phyloP scores from a whole-genome alignment of 257 asterid genomes.

The Nicotiana knightiana region DNA sequence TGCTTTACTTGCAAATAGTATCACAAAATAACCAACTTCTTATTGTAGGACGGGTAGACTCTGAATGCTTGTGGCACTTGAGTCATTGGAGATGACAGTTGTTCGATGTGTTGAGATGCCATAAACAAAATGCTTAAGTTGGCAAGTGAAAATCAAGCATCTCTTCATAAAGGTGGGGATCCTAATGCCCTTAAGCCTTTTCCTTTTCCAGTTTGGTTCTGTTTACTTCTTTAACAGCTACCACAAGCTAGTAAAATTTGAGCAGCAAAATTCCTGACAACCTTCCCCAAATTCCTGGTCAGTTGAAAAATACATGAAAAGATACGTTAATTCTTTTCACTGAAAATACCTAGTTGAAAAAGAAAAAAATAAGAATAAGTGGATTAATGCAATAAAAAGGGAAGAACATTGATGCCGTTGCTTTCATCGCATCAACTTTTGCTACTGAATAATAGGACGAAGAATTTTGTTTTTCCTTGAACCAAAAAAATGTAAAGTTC shows the following conservation, averaged over 20 bases:
- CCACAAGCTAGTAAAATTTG: neutral
- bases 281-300: too few species aligned
- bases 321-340: too few species aligned
- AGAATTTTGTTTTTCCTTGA: too few species aligned
- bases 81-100: conserved; percentile 68
- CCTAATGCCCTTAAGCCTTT: conserved; percentile 63
- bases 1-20: neutral
- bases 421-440: too few species aligned
- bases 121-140: conserved; percentile 63
- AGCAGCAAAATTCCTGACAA: too few species aligned
- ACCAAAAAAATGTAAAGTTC: too few species aligned
- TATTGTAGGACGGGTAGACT: conserved; percentile 55
- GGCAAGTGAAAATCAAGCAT: conserved; percentile 82
- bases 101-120: conserved; percentile 91
- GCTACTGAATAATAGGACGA: too few species aligned
- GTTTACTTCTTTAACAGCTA: conserved; percentile 91
- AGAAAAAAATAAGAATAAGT: too few species aligned
- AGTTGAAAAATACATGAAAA: too few species aligned
- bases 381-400: too few species aligned
- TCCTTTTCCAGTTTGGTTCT: conserved; percentile 61
- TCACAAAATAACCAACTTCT: neutral
- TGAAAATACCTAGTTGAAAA: too few species aligned
- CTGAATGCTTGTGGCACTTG: conserved; percentile 62
- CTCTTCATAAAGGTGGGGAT: conserved; percentile 84
- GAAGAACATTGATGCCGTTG: too few species aligned